Evolutionary conservation across 1,284 basidiomycete species (phyloP).

Genomic region (Moniliophthora roreri): DNA sequence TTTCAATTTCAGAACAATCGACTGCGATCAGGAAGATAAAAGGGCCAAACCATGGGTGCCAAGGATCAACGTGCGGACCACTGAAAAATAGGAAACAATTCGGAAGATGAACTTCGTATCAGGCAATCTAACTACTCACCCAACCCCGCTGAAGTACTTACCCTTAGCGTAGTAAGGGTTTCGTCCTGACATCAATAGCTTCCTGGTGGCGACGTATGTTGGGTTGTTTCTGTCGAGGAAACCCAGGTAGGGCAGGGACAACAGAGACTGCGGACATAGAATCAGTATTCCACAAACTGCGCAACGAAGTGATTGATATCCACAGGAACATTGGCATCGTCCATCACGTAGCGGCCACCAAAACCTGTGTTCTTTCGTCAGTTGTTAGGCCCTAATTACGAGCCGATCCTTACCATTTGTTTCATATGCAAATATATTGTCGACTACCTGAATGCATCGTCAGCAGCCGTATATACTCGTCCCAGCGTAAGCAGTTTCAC

Average conservation of each 20-base stretch:
- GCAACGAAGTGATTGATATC: constrained; percentile 21
- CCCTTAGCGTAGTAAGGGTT: constrained; percentile 75
- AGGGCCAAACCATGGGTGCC: constrained; percentile 60
- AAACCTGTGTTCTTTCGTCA: constrained; percentile 37
- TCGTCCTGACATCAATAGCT: constrained; percentile 55
- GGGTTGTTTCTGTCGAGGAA: constrained; percentile 62
- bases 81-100: constrained; percentile 31
- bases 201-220: constrained; percentile 61
- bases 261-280: constrained; percentile 49
- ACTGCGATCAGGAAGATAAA: neutral
- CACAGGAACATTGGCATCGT: constrained; percentile 81
- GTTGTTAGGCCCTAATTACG: neutral
- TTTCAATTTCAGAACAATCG: constrained; percentile 7
- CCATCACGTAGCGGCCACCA: constrained; percentile 74
- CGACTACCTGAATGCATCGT: constrained; percentile 41
- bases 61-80: constrained; percentile 72
- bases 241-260: constrained; percentile 77
- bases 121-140: constrained; percentile 41
- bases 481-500: constrained; percentile 32
- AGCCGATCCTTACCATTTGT: constrained; percentile 55
- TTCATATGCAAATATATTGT: constrained; percentile 76
- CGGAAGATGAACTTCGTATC: neutral
- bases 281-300: neutral
- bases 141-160: constrained; percentile 62
- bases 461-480: constrained; percentile 5